Percentiles rank a stretch among this genome's conserved stretches.
phyloP scores from a whole-genome alignment of 2,329 filamentous ascomycete genomes.

The Grosmannia clavigera region DNA sequence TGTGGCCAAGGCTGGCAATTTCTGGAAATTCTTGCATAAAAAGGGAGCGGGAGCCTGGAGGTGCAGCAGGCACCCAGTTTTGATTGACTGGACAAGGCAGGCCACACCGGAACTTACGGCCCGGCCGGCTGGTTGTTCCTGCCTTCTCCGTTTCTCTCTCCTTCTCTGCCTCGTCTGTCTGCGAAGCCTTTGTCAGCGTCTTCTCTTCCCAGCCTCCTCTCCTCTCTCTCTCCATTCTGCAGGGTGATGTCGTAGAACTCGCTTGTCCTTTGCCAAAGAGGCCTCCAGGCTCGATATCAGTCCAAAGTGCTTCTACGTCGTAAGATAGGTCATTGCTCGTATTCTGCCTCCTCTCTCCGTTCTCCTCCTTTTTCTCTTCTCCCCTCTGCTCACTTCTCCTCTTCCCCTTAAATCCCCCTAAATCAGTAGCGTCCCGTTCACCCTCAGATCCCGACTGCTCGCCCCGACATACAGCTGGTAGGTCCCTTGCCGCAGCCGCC shows the following conservation, averaged over 20 bases:
- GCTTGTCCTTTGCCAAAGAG: too few species aligned
- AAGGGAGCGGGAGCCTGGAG: background rate
- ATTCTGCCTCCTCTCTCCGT: background rate
- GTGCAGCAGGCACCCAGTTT: background rate
- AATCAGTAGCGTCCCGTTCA: constrained; percentile 26
- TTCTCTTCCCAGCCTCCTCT: background rate
- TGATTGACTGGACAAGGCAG: background rate
- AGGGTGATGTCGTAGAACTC: too few species aligned
- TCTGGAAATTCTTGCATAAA: background rate
- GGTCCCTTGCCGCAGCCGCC: constrained; percentile 36
- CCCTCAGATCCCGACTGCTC: constrained; percentile 32
- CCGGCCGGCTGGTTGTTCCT: background rate
- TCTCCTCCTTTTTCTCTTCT: background rate
- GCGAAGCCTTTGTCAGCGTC: background rate
- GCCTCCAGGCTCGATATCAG: too few species aligned
- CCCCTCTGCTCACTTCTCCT: background rate
- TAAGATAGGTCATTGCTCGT: background rate
- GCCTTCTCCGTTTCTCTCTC: background rate
- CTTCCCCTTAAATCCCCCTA: background rate
- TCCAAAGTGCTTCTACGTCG: background rate
- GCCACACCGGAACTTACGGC: background rate
- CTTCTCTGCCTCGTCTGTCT: background rate
- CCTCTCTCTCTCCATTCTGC: too few species aligned
- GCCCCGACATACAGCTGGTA: constrained; percentile 34
- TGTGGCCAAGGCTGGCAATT: background rate